phyloP scores from a whole-genome alignment of 2,329 filamentous ascomycete genomes.

The Coniochaeta sp. region DNA sequence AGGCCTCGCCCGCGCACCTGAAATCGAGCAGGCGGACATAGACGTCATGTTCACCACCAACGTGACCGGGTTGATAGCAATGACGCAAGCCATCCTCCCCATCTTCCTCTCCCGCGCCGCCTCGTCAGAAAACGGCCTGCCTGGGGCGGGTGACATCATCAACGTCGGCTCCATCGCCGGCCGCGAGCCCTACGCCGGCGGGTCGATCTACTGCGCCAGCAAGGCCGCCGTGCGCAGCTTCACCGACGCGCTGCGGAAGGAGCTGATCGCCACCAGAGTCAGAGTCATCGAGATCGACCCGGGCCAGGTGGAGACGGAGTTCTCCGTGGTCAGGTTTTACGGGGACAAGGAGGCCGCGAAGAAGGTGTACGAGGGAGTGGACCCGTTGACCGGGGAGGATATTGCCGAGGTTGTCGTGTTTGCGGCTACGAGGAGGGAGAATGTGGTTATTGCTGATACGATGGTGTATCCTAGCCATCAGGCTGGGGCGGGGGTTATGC shows the following conservation, averaged over 20 bases:
- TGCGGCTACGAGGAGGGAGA: constrained; percentile 73
- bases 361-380: constrained; percentile 78
- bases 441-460: constrained; percentile 84
- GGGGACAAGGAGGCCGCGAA: constrained; percentile 87
- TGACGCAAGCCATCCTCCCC: constrained; percentile 86
- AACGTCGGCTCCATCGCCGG: constrained; percentile 92
- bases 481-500: constrained; percentile 23
- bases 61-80: constrained; percentile 88
- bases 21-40: constrained; percentile 77
- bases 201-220: constrained; percentile 87
- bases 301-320: constrained; percentile 91
- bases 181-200: constrained; percentile 75
- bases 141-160: constrained; percentile 88
- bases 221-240: constrained; percentile 85
- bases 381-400: constrained; percentile 82
- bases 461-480: constrained; percentile 86
- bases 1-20: constrained; percentile 77
- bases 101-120: constrained; percentile 67
- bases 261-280: constrained; percentile 74
- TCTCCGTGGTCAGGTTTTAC: constrained; percentile 80
- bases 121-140: constrained; percentile 55
- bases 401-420: constrained; percentile 91
- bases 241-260: constrained; percentile 74
- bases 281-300: constrained; percentile 85
- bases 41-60: constrained; percentile 87